phyloP scores from a whole-genome alignment of 2,329 filamentous ascomycete species.

The Penicillium sp. region DNA sequence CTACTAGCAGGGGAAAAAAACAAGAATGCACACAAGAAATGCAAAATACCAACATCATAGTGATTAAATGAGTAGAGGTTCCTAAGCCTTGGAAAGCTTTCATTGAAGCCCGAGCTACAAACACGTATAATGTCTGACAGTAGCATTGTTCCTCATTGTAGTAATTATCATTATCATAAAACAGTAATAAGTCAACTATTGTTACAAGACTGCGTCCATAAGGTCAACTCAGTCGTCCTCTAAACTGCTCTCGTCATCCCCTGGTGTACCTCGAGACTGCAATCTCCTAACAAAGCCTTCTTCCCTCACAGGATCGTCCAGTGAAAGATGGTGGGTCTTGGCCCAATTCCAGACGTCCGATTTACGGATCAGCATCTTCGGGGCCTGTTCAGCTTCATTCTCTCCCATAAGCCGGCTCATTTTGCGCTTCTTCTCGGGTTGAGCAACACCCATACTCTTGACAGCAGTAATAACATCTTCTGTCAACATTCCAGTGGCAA shows the following conservation, averaged over 20 bases:
- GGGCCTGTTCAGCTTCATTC: constrained; percentile 26
- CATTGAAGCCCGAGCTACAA: neutral
- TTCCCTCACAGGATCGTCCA: constrained; percentile 69
- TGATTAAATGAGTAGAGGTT: neutral
- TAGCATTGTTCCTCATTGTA: neutral
- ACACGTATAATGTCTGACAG: neutral
- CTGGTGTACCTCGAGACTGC: constrained; percentile 45
- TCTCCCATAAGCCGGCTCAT: constrained; percentile 34
- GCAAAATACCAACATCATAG: neutral
- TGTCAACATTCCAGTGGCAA: constrained; percentile 76
- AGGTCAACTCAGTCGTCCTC: constrained; percentile 13
- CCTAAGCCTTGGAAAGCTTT: neutral
- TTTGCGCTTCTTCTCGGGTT: constrained; percentile 56
- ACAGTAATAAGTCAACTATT: neutral
- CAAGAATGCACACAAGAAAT: constrained; percentile 6
- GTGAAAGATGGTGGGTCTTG: constrained; percentile 59
- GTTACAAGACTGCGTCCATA: neutral
- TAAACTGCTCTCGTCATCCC: constrained; percentile 27
- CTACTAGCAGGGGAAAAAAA: neutral
- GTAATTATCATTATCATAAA: neutral
- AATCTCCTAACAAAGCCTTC: constrained; percentile 73
- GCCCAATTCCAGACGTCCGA: constrained; percentile 68
- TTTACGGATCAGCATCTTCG: constrained; percentile 54
- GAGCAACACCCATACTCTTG: constrained; percentile 74
- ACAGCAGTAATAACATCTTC: constrained; percentile 82